A percentile compares a stretch with the other conserved stretches of the same genome.
Conservation (phyloP, 1,284 basidiomycete genomes). For the Ganoderma meredithae region DNA sequence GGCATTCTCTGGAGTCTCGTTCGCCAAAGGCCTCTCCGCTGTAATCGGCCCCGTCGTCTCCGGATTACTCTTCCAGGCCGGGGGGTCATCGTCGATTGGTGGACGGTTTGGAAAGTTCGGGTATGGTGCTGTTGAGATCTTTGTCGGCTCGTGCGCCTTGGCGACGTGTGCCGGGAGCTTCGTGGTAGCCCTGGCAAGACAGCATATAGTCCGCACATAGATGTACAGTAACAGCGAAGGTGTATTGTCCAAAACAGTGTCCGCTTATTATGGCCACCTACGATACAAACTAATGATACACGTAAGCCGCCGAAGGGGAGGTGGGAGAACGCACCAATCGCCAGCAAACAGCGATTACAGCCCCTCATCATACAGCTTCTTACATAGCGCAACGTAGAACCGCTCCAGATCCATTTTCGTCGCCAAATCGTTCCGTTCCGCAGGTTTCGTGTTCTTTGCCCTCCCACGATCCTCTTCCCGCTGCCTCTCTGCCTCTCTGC, state of each 20-base stretch:
- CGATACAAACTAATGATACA: slow-evolving; percentile 11
- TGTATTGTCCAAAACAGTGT: background rate
- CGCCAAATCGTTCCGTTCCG: slow-evolving; percentile 55
- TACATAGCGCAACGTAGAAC: slow-evolving; percentile 78
- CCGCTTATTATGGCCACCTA: slow-evolving; percentile 7
- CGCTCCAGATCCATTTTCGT: slow-evolving; percentile 73
- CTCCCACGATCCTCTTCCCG: slow-evolving; percentile 19
- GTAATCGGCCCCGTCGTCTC: slow-evolving; percentile 38
- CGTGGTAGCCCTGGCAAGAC: slow-evolving; percentile 29
- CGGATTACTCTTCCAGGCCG: slow-evolving; percentile 33
- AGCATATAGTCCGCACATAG: background rate
- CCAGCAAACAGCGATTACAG: slow-evolving; percentile 47
- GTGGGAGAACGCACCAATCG: slow-evolving; percentile 1
- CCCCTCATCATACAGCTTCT: slow-evolving; percentile 84
- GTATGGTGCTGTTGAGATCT: slow-evolving; percentile 38
- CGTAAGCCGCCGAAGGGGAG: background rate
- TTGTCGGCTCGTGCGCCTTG: slow-evolving; percentile 38
- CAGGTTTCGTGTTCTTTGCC: slow-evolving; percentile 30
- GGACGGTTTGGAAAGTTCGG: slow-evolving; percentile 34
- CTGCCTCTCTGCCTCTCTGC: background rate
- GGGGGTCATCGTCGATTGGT: slow-evolving; percentile 23
- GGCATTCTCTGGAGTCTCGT: slow-evolving; percentile 31
- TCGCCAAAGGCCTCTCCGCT: slow-evolving; percentile 36
- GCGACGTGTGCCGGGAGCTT: slow-evolving; percentile 33
- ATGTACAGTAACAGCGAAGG: background rate